These are phyloP conservation scores for Tetrapisispora namnaoensis DNA, from an alignment of 805 yeast genomes.

Conservation along the genomic window DNA sequence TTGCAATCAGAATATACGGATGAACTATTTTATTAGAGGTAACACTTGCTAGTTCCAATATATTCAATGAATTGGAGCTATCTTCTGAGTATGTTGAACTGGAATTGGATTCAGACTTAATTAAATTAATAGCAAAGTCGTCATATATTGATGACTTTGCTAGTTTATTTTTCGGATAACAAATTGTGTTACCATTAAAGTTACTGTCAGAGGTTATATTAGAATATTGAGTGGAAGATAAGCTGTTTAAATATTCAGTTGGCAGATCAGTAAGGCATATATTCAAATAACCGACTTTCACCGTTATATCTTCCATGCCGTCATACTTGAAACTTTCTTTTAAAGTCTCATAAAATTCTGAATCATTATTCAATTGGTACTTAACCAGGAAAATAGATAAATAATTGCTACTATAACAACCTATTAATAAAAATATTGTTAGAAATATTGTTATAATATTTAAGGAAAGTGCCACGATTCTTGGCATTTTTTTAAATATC, in stretches of 20 bases:
- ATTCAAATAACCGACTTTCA: constrained; percentile 48
- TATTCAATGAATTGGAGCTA: constrained; percentile 27
- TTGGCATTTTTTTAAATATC: constrained; percentile 33
- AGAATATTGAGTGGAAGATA: neutral
- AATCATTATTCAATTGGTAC: constrained; percentile 38
- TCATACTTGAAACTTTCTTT: constrained; percentile 30
- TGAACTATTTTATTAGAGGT: constrained; percentile 41
- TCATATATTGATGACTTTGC: constrained; percentile 15
- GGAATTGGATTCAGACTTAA: constrained; percentile 17
- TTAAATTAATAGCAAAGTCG: constrained; percentile 20
- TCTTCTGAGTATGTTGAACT: constrained; percentile 5
- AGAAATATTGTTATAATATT: constrained; percentile 42
- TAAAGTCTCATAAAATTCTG: constrained; percentile 35
- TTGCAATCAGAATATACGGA: constrained; percentile 44
- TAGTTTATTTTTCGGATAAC: constrained; percentile 22
- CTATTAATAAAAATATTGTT: constrained; percentile 45
- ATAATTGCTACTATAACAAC: constrained; percentile 41
- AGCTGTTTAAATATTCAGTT: constrained; percentile 4
- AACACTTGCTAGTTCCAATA: constrained; percentile 37
- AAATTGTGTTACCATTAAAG: constrained; percentile 7
- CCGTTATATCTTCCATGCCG: constrained; percentile 33
- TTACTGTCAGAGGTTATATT: neutral
- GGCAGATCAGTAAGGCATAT: constrained; percentile 39
- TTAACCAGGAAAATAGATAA: constrained; percentile 42
- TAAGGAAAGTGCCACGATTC: constrained; percentile 32